phyloP scores from a whole-genome alignment of 202 grass and related monocot species.

The Saccharum hybrid region DNA sequence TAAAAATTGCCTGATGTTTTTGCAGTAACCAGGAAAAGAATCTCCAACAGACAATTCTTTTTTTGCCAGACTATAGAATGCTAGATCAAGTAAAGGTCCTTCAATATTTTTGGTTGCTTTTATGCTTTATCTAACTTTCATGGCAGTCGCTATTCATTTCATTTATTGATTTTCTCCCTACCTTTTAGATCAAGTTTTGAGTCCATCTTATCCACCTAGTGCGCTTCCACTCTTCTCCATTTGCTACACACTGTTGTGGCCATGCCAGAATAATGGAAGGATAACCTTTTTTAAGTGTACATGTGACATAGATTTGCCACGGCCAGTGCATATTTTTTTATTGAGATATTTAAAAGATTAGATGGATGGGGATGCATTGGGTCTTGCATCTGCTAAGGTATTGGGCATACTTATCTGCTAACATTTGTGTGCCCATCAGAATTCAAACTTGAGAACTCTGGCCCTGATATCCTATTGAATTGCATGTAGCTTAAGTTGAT shows the following conservation, averaged over 20 bases:
- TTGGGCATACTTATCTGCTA: constrained; percentile 20
- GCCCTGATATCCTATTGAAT: neutral
- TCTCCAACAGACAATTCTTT: neutral
- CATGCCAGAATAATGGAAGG: constrained; percentile 45
- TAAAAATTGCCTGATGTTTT: neutral
- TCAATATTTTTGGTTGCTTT: neutral
- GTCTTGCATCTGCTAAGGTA: constrained; percentile 7
- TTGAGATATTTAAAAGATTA: constrained; percentile 13
- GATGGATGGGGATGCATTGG: constrained; percentile 18
- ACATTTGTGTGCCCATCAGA: neutral
- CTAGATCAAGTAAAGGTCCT: constrained; percentile 16
- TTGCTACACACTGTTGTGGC: constrained; percentile 6
- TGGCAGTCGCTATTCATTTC: neutral
- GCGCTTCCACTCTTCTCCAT: constrained; percentile 37
- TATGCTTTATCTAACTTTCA: neutral
- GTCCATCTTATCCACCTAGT: constrained; percentile 31
- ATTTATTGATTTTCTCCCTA: neutral
- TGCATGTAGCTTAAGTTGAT: neutral
- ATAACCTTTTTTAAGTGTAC: constrained; percentile 27
- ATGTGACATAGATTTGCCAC: constrained; percentile 34
- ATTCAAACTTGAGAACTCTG: neutral
- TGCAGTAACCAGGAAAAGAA: neutral
- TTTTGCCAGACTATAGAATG: neutral
- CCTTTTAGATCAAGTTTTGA: constrained; percentile 17
- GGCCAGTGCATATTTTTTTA: constrained; percentile 24